Conservation (phyloP, 176 grass and related monocot genomes). For the Oryza glaberrima region DNA sequence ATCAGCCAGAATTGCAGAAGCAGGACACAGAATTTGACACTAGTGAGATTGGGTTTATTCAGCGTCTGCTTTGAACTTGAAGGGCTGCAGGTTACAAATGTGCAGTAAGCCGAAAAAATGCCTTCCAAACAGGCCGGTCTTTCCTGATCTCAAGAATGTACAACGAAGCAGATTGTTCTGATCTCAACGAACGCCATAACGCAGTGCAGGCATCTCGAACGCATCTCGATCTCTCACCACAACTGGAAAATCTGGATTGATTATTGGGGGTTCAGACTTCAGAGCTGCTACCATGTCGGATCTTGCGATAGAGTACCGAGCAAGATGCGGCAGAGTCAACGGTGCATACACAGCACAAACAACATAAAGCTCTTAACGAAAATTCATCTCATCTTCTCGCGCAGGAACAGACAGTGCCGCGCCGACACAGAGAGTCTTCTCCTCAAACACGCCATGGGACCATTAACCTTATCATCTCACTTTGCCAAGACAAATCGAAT, state of each 20-base stretch:
- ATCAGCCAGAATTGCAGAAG: not conserved
- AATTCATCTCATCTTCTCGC: not conserved
- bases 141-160: not conserved
- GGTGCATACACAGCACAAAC: not conserved
- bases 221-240: not conserved
- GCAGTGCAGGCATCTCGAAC: not conserved
- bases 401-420: not conserved
- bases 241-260: not conserved
- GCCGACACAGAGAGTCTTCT: not conserved
- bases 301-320: not conserved
- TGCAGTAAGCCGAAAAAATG: too few species aligned
- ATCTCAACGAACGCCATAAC: not conserved
- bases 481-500: not conserved
- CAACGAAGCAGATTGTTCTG: not conserved
- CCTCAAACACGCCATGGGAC: not conserved
- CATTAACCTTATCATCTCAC: not conserved
- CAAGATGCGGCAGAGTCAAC: not conserved
- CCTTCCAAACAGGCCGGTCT: not conserved
- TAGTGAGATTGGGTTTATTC: not conserved
- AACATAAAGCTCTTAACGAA: too few species aligned
- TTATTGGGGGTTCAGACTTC: not conserved
- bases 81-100: too few species aligned
- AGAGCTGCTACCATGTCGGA: not conserved
- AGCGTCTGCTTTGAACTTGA: too few species aligned
- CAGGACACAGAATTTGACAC: not conserved